Evolutionary conservation across 306 rosid genomes (phyloP).

Genomic region (Lithocarpus polystachyus): DNA sequence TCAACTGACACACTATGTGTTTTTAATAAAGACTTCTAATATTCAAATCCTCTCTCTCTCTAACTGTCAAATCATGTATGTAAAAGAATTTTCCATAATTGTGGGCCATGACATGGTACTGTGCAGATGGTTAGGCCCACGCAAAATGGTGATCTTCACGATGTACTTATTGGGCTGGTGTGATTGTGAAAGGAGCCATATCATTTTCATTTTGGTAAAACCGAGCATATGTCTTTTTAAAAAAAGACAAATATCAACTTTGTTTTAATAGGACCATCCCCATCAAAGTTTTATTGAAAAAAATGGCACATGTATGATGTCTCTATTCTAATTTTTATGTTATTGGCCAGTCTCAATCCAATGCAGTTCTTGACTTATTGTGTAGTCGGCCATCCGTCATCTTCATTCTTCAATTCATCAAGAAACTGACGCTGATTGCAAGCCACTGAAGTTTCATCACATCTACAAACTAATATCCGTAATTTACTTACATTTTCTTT

Average conservation of each 20-base stretch:
- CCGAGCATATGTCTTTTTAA: neutral
- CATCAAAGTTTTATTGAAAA: no score
- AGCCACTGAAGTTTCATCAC: neutral
- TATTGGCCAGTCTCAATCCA: neutral
- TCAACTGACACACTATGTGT: fast-evolving
- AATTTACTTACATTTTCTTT: no score
- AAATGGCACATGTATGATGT: no score
- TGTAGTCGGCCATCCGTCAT: neutral
- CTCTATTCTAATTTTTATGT: neutral
- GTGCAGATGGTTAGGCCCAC: neutral
- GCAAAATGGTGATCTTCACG: neutral
- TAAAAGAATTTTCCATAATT: no score
- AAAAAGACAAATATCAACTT: neutral
- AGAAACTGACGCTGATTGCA: neutral
- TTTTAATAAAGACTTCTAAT: no score
- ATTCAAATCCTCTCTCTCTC: no score
- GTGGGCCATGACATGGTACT: neutral
- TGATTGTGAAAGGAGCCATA: neutral
- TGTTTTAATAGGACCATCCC: neutral
- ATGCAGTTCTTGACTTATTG: neutral
- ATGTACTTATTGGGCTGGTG: neutral
- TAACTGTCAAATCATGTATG: no score
- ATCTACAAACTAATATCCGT: no score
- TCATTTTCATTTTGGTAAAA: neutral
- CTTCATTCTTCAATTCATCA: neutral